Evolutionary conservation across 371 early-diverging fungal species (phyloP), one percentile per base, ranked within the genome.

Genomic region (Mucor racemosus): DNA sequence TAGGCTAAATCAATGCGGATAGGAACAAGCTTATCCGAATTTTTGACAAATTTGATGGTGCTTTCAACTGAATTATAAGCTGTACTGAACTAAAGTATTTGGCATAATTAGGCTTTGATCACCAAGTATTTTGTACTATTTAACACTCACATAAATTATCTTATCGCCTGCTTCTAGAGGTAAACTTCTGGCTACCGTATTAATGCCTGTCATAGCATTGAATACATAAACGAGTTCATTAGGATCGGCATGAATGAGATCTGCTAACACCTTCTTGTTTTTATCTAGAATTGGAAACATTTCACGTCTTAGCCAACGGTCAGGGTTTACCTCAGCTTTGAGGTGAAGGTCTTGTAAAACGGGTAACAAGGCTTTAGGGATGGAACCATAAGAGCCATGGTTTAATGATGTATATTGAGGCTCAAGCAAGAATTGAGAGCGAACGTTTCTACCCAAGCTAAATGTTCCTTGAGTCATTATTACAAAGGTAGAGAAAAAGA

Each of bases 21-120:
- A 17, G 79, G 62, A 38, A 78, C 70, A 13, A 81, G 60, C n/a
- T 72, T 63, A 7, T 64, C 44, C 0, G 44, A 68, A 15, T 81
- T 76, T 7, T 63, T 67, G 3, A 86, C 55, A 33, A 75, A 86
- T 5, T 73, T 63, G 0, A 82, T 50, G 1, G 76, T 73, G 9
- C 71, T 71, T 46, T 78, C 75, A 13, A 87, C 80, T 8, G 83
- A 74, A 58, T 78, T 74, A 55, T 86, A 87, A 7, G 78, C 75
- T 1, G 88, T 89, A 10, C 53, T 76, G 17, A 80, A 72, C 80
- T 80, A 58, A 7, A 38, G 26, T 38, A 38, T 11, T 1, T 38
- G 4, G 11, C 11, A 5, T 38, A 4, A 5, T 38, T 38, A 38
- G 38, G 4, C 0, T 38, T 38, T 7, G 38, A 11, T 38, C 1